Conservation (phyloP, 306 rosid genomes). For the Acacia acuminata region DNA sequence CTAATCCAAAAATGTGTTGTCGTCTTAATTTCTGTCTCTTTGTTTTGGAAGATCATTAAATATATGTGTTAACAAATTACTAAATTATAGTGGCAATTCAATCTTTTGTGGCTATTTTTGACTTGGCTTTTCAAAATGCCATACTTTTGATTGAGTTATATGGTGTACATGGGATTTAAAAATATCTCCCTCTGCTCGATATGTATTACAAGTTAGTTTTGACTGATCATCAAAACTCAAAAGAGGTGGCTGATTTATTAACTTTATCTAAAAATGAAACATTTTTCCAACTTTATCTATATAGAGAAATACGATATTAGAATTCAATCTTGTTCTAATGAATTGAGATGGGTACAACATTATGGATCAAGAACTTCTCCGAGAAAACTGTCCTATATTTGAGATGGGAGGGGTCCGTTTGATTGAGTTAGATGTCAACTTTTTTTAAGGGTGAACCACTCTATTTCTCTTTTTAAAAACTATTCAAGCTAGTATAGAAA, state of each 20-base stretch:
- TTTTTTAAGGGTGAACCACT: background rate
- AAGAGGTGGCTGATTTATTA: no score
- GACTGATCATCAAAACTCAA: rapidly evolving
- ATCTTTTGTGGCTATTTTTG: background rate
- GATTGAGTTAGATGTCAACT: background rate
- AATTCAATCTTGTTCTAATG: no score
- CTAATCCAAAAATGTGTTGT: constrained; percentile 48
- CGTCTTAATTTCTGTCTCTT: constrained; percentile 45
- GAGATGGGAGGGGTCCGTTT: no score
- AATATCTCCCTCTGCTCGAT: no score
- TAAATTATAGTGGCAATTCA: background rate
- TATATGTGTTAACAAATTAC: constrained; percentile 43
- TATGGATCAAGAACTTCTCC: no score
- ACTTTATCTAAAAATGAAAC: no score
- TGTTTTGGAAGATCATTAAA: constrained; percentile 71
- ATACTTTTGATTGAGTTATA: background rate
- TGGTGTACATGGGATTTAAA: background rate
- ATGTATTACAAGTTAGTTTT: no score
- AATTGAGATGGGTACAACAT: no score
- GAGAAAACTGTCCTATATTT: no score
- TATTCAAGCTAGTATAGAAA: background rate
- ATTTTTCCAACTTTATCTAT: no score
- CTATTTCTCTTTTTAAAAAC: background rate
- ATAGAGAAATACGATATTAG: no score
- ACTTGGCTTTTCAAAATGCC: background rate